phyloP scores from a whole-genome alignment of 225 moss, liverwort and hornwort genomes.

The Pleurozium schreberi region DNA sequence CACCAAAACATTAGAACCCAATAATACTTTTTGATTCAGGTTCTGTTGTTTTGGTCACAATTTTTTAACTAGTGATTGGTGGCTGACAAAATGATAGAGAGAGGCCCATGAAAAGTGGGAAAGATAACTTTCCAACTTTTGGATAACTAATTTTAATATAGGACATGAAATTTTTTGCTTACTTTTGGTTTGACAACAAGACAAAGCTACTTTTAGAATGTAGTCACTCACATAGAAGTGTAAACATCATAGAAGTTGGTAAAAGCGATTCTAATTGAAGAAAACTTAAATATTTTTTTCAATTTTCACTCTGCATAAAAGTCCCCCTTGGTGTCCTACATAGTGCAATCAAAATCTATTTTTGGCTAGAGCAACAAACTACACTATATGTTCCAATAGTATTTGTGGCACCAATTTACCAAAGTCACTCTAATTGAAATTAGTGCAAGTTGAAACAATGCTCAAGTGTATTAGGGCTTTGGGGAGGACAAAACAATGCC shows the following conservation, averaged over 20 bases:
- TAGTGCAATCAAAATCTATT: neutral
- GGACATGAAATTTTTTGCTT: neutral
- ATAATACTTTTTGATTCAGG: too few species aligned
- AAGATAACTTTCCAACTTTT: accelerated
- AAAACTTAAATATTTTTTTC: neutral
- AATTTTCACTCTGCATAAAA: neutral
- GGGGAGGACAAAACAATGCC: too few species aligned
- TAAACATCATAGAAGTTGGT: accelerated
- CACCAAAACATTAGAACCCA: too few species aligned
- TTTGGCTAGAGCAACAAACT: neutral
- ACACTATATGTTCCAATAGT: neutral
- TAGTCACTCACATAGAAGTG: neutral
- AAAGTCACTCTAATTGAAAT: neutral
- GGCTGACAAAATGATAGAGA: neutral
- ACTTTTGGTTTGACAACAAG: neutral
- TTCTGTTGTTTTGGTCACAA: too few species aligned
- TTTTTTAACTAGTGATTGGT: too few species aligned
- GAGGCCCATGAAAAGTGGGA: accelerated
- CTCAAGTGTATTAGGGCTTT: too few species aligned
- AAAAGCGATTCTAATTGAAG: accelerated
- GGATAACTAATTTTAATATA: neutral
- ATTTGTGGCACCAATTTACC: neutral
- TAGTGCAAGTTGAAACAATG: neutral
- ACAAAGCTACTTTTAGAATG: neutral
- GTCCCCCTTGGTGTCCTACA: neutral